A percentile compares a stretch with the other conserved stretches of the same genome.
These are phyloP conservation scores for Nakazawaea holstii DNA, from an alignment of 805 yeast genomes.

Conservation along the genomic window DNA sequence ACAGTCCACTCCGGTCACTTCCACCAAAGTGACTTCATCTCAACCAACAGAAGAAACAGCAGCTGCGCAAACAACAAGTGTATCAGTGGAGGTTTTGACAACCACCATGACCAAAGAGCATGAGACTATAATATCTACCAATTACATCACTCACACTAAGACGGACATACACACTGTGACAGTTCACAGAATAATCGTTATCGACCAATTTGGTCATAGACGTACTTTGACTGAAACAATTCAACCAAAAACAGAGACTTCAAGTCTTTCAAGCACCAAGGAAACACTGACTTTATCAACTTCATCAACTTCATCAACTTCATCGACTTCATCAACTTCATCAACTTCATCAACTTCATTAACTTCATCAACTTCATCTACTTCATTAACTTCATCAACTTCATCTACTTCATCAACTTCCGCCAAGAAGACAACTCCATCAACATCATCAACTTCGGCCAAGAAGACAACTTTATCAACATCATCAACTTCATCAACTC, in stretches of 20 bases:
- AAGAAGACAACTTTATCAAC: slow-evolving; percentile 5
- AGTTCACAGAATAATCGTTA: slow-evolving; percentile 1
- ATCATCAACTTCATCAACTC: slow-evolving; percentile 6
- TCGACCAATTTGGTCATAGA: slow-evolving; percentile 8
- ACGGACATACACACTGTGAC: slow-evolving; percentile 2
- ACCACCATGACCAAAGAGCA: not conserved
- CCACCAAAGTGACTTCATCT: not conserved
- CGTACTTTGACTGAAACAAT: slow-evolving; percentile 1
- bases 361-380: slow-evolving; percentile 16
- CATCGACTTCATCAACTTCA: not conserved
- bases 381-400: slow-evolving; percentile 29
- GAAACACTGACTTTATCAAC: slow-evolving; percentile 9
- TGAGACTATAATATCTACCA: not conserved
- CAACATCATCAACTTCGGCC: too few species aligned
- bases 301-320: slow-evolving; percentile 3
- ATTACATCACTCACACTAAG: slow-evolving; percentile 6
- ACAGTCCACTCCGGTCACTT: not conserved
- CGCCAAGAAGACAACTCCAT: not conserved
- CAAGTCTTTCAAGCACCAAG: not conserved
- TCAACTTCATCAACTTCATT: slow-evolving; percentile 10
- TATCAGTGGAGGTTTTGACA: not conserved
- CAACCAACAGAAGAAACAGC: not conserved
- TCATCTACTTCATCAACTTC: not conserved
- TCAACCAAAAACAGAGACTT: not conserved
- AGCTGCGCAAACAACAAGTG: not conserved